These are phyloP conservation scores for Tritrichomonas foetus DNA, from an alignment of 208 protist species.

Conservation along the genomic window DNA sequence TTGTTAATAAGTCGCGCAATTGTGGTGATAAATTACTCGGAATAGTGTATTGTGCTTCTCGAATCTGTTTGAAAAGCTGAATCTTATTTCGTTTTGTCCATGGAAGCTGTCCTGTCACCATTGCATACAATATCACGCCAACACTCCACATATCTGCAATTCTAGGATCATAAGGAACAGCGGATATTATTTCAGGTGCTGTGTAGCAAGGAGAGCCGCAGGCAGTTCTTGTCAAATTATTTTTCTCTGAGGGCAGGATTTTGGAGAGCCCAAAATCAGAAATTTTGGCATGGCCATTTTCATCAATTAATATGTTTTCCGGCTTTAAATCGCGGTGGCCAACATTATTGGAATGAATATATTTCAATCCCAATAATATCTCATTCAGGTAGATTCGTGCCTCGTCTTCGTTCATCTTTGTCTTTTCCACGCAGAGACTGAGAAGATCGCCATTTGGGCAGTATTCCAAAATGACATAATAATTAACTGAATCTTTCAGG, in stretches of 20 bases:
- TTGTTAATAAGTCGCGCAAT: too few relatives aligned
- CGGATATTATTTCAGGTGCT: not conserved
- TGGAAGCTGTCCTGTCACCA: not conserved
- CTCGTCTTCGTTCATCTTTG: too few relatives aligned
- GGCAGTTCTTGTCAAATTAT: not conserved
- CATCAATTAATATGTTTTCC: not conserved
- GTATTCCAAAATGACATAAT: not conserved
- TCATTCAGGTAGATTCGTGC: too few relatives aligned
- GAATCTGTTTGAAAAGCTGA: not conserved
- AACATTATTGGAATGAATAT: not conserved
- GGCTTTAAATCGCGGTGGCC: not conserved
- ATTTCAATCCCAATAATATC: not conserved
- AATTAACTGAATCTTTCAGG: not conserved
- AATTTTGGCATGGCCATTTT: not conserved
- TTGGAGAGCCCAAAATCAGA: not conserved
- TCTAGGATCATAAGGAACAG: not conserved
- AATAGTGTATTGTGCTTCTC: not conserved
- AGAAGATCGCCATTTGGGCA: not conserved
- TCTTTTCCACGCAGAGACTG: too few relatives aligned
- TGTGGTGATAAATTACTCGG: not conserved
- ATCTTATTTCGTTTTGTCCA: not conserved
- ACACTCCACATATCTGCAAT: not conserved
- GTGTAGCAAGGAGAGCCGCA: not conserved
- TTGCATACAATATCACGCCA: not conserved
- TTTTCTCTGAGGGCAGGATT: not conserved